Evolutionary conservation across 2,329 filamentous ascomycete genomes (phyloP), one percentile per base, ranked within the genome.

Genomic region (Ophiocordyceps polyrhachis-furcata): DNA sequence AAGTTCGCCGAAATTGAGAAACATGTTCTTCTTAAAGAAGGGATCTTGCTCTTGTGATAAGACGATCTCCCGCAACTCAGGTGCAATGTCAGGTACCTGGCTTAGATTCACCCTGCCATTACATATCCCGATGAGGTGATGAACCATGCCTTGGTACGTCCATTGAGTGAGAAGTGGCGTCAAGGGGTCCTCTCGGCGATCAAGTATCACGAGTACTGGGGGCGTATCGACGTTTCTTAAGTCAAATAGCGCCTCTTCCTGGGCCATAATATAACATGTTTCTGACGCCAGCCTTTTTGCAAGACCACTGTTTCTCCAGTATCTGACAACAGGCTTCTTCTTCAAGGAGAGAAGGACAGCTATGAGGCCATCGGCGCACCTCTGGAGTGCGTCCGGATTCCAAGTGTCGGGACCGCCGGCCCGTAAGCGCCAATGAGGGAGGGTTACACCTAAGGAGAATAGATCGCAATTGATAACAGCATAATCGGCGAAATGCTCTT

Each of bases 101-200:
- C 81, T 82, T 31, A 98, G 69, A 56, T 94, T 83, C 1, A 98
- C 91, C 43, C 89, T 76, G n/a, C 91, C 91, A 58, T 96, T 96
- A 47, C 83, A 76, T 51, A 98, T 94, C 5, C 91, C 91, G 13
- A 98, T 70, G 2, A 96, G 67, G 56, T 98, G 91, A 58, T 98
- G 91, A 1, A 98, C 91, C 88, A 98, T 98, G n/a, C 91, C 91
- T 63, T 98, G 91, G 57, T 98, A 98, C 23, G 91, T 98, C 91
- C 91, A 98, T 59, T 98, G 91, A 3, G 87, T 94, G 43, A 98
- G 71, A 12, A 98, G 67, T 0, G 91, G 91, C 4, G 91, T 98
- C 43, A 96, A 83, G 0, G 91, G 89, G 55, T 98, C 91, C 57
- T 95, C 88, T 59, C 91, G 76, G 40, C 91, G 78, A 62, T 98